Conservation (phyloP, 176 grass and related monocot species). For the Oryza glumipatula region DNA sequence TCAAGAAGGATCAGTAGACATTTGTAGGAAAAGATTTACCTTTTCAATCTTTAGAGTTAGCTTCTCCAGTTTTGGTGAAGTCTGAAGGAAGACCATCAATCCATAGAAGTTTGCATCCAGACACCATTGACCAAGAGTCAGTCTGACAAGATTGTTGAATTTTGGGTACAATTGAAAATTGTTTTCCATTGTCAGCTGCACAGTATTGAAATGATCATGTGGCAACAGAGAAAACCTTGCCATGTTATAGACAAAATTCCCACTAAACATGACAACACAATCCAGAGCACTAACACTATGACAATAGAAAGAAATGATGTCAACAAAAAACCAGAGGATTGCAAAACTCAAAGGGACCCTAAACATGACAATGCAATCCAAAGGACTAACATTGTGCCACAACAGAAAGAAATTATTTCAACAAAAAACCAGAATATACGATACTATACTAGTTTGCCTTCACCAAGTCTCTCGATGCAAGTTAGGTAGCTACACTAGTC, state of each 20-base stretch:
- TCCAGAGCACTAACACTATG: not conserved
- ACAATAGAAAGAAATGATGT: not conserved
- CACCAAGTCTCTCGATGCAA: not conserved
- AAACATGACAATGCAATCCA: too few relatives aligned
- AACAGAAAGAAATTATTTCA: too few relatives aligned
- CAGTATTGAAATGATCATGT: not conserved
- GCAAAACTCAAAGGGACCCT: too few relatives aligned
- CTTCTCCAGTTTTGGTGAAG: constrained; percentile 33
- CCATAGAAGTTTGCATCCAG: not conserved
- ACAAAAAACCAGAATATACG: not conserved
- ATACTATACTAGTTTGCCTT: not conserved
- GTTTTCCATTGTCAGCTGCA: not conserved
- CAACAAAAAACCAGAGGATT: not conserved
- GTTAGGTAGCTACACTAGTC: not conserved
- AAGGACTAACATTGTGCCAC: too few relatives aligned
- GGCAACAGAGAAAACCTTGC: not conserved
- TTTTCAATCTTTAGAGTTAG: not conserved
- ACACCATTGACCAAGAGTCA: constrained; percentile 24
- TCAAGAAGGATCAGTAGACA: not conserved
- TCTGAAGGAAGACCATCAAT: constrained; percentile 39
- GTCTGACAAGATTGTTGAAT: constrained; percentile 41
- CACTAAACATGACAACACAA: not conserved
- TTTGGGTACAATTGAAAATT: constrained; percentile 25
- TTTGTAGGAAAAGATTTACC: constrained; percentile 9
- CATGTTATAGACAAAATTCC: not conserved